A percentile compares a stretch with the other conserved stretches of the same genome.
Evolutionary conservation across 2,329 filamentous ascomycete species (phyloP).

Genomic region (Dothideomycetes sp.): DNA sequence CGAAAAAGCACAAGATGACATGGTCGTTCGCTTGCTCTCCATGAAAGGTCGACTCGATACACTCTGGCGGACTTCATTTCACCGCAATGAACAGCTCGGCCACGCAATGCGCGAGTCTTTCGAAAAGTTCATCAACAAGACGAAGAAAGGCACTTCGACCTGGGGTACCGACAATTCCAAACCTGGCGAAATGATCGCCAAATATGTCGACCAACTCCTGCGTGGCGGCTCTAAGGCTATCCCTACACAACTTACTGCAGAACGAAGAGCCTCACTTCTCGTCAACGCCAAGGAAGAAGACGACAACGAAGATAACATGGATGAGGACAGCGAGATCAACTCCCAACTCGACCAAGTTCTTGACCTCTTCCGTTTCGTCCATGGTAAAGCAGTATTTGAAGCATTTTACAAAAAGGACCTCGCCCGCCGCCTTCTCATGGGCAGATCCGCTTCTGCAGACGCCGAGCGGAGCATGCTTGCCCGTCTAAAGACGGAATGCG

Average conservation of each 20-base stretch:
- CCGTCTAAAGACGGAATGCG: slow-evolving; percentile 86
- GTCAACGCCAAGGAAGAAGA: slow-evolving; percentile 49
- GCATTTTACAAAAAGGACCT: slow-evolving; percentile 99
- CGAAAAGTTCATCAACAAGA: slow-evolving; percentile 83
- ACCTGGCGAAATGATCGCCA: slow-evolving; percentile 97
- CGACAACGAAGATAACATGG: slow-evolving; percentile 51
- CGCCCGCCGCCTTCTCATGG: slow-evolving; percentile 80
- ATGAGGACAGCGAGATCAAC: slow-evolving; percentile 87
- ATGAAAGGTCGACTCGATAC: slow-evolving; percentile 71
- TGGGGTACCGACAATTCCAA: slow-evolving; percentile 82
- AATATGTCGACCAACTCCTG: slow-evolving; percentile 84
- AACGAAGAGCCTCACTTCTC: slow-evolving; percentile 36
- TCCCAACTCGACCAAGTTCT: slow-evolving; percentile 85
- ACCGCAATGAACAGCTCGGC: slow-evolving; percentile 62
- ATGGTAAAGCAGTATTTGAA: slow-evolving; percentile 96
- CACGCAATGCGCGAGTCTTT: slow-evolving; percentile 78
- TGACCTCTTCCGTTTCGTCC: slow-evolving; percentile 91
- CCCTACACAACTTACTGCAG: slow-evolving; percentile 54
- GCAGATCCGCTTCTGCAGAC: slow-evolving; percentile 83
- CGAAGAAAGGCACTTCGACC: slow-evolving; percentile 55
- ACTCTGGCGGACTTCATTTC: slow-evolving; percentile 67
- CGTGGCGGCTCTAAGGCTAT: slow-evolving; percentile 79
- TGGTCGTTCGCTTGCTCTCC: slow-evolving; percentile 73
- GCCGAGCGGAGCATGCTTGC: slow-evolving; percentile 92
- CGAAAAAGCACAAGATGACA: slow-evolving; percentile 64